Conservation (phyloP, 2,329 filamentous ascomycete species). For the Pseudocercospora musae region DNA sequence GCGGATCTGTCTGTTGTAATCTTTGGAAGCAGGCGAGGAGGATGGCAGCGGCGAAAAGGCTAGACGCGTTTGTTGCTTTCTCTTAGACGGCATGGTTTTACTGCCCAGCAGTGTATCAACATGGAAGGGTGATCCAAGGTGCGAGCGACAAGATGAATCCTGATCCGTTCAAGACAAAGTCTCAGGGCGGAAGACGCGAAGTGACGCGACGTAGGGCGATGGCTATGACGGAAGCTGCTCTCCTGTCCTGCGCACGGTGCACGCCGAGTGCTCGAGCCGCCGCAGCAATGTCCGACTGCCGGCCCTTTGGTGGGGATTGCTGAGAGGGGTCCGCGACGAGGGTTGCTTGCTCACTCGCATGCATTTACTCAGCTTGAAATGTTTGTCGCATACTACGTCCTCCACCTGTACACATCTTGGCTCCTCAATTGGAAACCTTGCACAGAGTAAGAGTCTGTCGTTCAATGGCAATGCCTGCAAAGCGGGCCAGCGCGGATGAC, state of each 20-base stretch:
- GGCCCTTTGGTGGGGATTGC: background rate
- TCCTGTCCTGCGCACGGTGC: too few species aligned
- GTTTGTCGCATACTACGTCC: background rate
- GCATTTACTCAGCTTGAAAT: background rate
- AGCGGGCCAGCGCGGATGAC: conserved; percentile 21
- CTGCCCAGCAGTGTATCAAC: background rate
- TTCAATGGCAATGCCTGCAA: conserved; percentile 9
- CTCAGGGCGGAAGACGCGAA: background rate
- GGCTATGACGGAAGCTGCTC: background rate
- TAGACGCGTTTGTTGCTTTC: conserved; percentile 42
- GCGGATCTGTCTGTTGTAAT: conserved; percentile 34
- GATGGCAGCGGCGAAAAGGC: conserved; percentile 44
- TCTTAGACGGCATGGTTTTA: background rate
- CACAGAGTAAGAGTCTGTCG: background rate
- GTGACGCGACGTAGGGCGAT: background rate
- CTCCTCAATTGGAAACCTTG: background rate
- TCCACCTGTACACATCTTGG: background rate
- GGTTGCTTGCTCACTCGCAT: background rate
- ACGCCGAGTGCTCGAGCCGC: background rate
- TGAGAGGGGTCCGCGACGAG: background rate
- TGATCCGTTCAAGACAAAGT: background rate
- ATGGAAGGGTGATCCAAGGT: background rate
- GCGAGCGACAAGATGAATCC: background rate
- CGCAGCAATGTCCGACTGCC: background rate
- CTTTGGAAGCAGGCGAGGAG: conserved; percentile 38